Evolutionary conservation across 1,139 yeast species (phyloP).

Genomic region (Debaryomyces nepalensis): DNA sequence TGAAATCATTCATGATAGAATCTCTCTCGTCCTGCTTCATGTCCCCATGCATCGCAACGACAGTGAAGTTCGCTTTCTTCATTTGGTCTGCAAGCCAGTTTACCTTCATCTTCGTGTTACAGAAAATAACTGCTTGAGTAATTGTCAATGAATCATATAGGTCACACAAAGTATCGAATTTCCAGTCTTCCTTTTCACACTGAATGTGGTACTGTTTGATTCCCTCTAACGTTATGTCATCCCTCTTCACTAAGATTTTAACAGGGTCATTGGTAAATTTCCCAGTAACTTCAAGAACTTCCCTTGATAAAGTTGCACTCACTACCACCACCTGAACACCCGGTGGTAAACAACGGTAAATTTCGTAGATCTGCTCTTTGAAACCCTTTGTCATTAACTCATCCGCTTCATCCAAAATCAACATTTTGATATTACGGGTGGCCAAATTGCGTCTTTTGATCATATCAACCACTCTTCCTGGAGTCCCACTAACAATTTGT

Average conservation of each 20-base stretch:
- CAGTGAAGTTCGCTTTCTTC: constrained; percentile 81
- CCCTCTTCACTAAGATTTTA: constrained; percentile 86
- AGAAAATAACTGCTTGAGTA: constrained; percentile 94
- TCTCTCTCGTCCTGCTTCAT: constrained; percentile 95
- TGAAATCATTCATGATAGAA: constrained; percentile 82
- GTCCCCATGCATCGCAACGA: constrained; percentile 95
- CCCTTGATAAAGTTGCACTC: constrained; percentile 88
- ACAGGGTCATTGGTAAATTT: constrained; percentile 92
- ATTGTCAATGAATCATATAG: constrained; percentile 91
- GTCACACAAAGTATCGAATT: constrained; percentile 92
- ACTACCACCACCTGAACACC: constrained; percentile 91
- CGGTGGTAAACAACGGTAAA: constrained; percentile 78
- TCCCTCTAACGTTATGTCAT: constrained; percentile 86
- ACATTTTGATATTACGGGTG: constrained; percentile 76
- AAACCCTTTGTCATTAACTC: constrained; percentile 89
- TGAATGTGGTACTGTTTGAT: constrained; percentile 85
- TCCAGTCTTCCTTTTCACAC: constrained; percentile 93
- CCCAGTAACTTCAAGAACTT: constrained; percentile 82
- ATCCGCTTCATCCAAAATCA: constrained; percentile 94
- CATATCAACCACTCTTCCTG: constrained; percentile 92
- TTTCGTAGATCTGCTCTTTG: constrained; percentile 89
- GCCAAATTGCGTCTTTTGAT: constrained; percentile 72
- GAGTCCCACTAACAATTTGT: constrained; percentile 96
- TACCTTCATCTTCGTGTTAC: constrained; percentile 90
- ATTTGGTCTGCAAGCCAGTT: constrained; percentile 88